These are phyloP conservation scores for Aspergillus tamarii DNA, from an alignment of 2,329 filamentous ascomycete species.

Conservation along the genomic window DNA sequence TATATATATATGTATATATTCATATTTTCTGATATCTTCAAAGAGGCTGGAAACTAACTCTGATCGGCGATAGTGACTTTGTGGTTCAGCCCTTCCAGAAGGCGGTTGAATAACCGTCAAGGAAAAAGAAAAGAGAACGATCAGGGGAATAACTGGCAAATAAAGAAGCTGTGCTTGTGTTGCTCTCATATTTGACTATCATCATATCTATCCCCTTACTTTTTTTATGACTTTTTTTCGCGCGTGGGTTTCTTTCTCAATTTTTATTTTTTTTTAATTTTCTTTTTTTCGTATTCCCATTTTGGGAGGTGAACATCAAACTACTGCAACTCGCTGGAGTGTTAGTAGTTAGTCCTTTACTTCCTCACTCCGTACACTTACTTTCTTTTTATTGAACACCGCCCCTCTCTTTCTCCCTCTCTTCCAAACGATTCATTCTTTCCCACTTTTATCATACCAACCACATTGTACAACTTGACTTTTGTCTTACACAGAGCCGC, in stretches of 20 bases:
- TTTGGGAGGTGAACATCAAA: background rate
- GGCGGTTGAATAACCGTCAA: background rate
- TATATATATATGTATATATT: too few relatives aligned
- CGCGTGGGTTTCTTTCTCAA: background rate
- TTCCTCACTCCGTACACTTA: background rate
- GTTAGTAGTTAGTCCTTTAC: background rate
- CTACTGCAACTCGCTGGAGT: background rate
- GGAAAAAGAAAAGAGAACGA: background rate
- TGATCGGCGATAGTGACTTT: background rate
- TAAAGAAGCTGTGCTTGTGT: background rate
- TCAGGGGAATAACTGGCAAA: too few relatives aligned
- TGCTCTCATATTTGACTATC: background rate
- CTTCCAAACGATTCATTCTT: background rate
- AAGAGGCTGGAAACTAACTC: background rate
- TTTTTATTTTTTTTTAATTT: background rate
- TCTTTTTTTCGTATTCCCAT: background rate
- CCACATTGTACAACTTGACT: background rate
- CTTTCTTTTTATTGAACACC: background rate
- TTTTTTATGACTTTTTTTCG: background rate
- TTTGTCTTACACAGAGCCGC: constrained; percentile 12
- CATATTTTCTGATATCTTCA: background rate
- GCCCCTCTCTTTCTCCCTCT: background rate
- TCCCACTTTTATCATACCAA: background rate
- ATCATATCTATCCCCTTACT: too few relatives aligned
- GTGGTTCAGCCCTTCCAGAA: background rate